Base-by-base conservation (phyloP, 169 alveolate species). In the Plasmodium relictum region DNA sequence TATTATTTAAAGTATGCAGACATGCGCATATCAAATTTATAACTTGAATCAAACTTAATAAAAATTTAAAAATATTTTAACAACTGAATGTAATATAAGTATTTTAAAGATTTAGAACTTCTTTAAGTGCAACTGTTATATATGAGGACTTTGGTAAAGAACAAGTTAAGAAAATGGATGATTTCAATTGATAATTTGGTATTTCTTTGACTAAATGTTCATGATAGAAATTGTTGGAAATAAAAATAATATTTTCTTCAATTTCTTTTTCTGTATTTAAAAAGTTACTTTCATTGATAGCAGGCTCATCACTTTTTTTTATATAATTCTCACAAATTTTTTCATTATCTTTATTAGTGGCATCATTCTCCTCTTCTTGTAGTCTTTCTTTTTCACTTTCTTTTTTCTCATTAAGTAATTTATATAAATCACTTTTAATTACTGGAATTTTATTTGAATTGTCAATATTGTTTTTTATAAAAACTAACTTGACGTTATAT, bases 141-240 rank as follows among this genome's bases (percentile, higher is more conserved):
- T 92, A 92, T 6, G 93, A 92, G 6, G 95, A 92, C 69, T 92
- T 92, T n/a, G 95, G 95, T 14, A 92, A 50, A 16, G 73, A 74
- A 22, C 95, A 92, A 1, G 92, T 74, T 62, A 92, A 88, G 66
- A 88, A 80, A 44, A 88, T 61, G n/a, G 91, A 83, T 1, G 91
- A 71, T 18, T 12, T 66, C 7, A 42, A 41, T 83, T 72, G 86
- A 22, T 83, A 83, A 31, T 83, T 44, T 59, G 91, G 91, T 22
- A 83, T 62, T 59, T 66, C 85, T 73, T 83, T 66, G 54, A 83
- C 22, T 69, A 83, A 52, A 54, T 70, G 59, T n/a, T 83, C 91
- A 45, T 83, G 91, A 48, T 83, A 58, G 20, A 3, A 31, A 44
- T 70, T 72, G 6, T 62, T 54, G 26, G 58, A 37, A 20, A 56